Base-by-base conservation (phyloP, 2,329 filamentous ascomycete species). In the Pezicula carpinea region DNA sequence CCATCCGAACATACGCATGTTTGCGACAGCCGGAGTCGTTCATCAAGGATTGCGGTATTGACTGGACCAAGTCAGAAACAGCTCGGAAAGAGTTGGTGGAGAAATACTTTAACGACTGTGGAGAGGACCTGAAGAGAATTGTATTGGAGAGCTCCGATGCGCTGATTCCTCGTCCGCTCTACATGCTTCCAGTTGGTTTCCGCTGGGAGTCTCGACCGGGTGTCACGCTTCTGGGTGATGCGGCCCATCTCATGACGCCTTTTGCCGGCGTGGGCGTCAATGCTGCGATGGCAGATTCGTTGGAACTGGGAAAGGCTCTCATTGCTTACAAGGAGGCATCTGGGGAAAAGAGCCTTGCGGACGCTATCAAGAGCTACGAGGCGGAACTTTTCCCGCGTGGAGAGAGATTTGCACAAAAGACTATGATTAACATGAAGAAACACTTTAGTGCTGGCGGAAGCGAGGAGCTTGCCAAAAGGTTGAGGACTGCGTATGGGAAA, bases 201-300 rank as follows among this genome's bases (percentile, higher is more conserved):
- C 49, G 29, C 21, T 59, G 58, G 55, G 44, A 48, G 17, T 50
- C 59, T n/a, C 55, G 59, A 6, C 46, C 62, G 4, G 72, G 72
- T 2, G 60, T 73, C 13, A 74, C 74, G 2, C 59, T 78, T 18
- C 54, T 76, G 8, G 75, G 75, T 2, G 72, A 77, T 54, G 69
- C 73, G 4, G 73, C 73, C 6, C 72, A 77, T 57, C 47, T 75
- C 3, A 71, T 73, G 67, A 69, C 69, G 1, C 69, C 70, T 0
- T 72, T 70, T 50, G 68, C 67, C 0, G 74, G 74, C 2, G 72
- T 72, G 21, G 73, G 74, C 1, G 73, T 76, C 13, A 76, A 77
- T 53, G 54, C 67, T 3, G 70, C 67, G 2, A 69, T 76, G 67
- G 58, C 59, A 8, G 73, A 76, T 60, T 64, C 70, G 3, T 47